Conservation (phyloP, 73 alveolate genomes). For the Tetrahymena thermophila region DNA sequence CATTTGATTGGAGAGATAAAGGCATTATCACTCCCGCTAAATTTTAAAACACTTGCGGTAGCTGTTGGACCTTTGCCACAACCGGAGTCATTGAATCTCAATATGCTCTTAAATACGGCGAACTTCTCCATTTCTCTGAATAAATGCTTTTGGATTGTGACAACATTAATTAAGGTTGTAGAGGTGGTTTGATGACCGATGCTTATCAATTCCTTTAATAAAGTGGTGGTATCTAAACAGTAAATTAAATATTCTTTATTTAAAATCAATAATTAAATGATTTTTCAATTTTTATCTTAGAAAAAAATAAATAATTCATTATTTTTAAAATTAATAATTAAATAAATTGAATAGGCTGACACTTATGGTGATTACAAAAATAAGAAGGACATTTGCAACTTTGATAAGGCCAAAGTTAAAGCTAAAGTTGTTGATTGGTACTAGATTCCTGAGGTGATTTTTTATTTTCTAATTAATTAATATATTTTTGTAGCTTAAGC, state of each 20-base stretch:
- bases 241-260: background rate
- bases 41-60: conserved; percentile 77
- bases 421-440: conserved; percentile 2
- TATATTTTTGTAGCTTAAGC: background rate
- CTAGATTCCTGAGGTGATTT: background rate
- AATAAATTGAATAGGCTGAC: background rate
- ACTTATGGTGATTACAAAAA: background rate
- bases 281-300: too few relatives aligned
- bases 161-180: conserved; percentile 52
- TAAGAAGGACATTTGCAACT: background rate
- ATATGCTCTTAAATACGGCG: background rate
- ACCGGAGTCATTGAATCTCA: conserved; percentile 25
- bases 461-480: background rate
- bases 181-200: conserved; percentile 50
- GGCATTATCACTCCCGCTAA: conserved; percentile 60
- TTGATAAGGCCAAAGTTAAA: background rate
- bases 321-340: too few relatives aligned
- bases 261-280: background rate
- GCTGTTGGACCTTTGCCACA: conserved; percentile 90
- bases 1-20: conserved; percentile 63
- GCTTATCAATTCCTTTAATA: background rate
- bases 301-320: too few relatives aligned
- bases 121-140: conserved; percentile 41
- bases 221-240: background rate
- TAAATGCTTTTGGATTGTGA: conserved; percentile 68